Base-by-base conservation (phyloP, 495 filamentous ascomycete genomes). In the Trichoderma asperelloides region DNA sequence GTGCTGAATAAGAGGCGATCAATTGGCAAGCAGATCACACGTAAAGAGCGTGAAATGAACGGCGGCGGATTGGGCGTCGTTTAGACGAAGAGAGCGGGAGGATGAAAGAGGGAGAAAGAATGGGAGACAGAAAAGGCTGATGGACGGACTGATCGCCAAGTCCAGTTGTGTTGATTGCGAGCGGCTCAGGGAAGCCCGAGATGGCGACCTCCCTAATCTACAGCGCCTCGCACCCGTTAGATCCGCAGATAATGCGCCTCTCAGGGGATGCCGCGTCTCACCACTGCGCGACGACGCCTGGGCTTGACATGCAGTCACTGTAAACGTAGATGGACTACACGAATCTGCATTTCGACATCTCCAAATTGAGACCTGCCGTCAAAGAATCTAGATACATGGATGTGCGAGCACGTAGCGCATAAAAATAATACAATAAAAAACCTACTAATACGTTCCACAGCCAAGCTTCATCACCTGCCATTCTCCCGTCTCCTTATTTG, bases 181-280 rank as follows among this genome's bases (percentile, higher is more conserved):
- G 9, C 4, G 13, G 43, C 43, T 16, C 43, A 47, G 43, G 43
- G 43, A 47, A 13, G 23, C 25, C 25, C 55, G 55, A 60, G 55
- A 60, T 60, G 55, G 28, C 27, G 55, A 60, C 25, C 2, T 28
- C 16, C 55, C 55, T 60, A 60, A 28, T 60, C 25, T 60, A 60
- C 55, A 60, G 55, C 55, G 27, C 55, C 43, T 60, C 55, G 27
- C 55, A 21, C 55, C 55, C 55, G 55, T 25, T 25, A 60, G 55
- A 27, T 60, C 55, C 55, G 55, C 55, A 4, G 55, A 60, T 60
- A 60, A 60, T 21, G 55, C 55, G 25, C 55, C 55, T 60, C 55
- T 60, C 55, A 60, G 55, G 55, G 55, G 55, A 60, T 28, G 25
- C 15, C 13, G 43, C 43, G 43, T 47, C 43, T 47, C 27, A 27